phyloP scores from a whole-genome alignment of 2,329 filamentous ascomycete genomes.

The Fusarium sp. region DNA sequence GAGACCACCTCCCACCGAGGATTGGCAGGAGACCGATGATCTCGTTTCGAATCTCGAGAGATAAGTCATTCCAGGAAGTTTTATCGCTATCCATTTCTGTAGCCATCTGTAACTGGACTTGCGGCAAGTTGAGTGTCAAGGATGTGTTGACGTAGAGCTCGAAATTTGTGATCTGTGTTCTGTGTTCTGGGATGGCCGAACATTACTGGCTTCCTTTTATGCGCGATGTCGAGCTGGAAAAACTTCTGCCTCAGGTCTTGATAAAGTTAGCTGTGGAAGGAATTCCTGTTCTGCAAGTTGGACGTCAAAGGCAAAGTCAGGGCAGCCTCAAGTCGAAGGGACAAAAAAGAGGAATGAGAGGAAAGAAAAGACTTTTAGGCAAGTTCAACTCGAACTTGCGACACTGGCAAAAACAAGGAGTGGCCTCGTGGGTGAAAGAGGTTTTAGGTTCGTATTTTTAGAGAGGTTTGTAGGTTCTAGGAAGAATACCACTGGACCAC shows the following conservation, averaged over 20 bases:
- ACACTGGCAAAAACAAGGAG: background rate
- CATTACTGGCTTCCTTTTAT: too few species aligned
- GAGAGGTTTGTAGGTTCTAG: background rate
- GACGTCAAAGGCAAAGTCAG: background rate
- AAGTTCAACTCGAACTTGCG: background rate
- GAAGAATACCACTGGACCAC: background rate
- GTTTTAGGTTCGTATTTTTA: background rate
- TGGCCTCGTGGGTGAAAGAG: background rate
- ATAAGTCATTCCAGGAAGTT: slow-evolving; percentile 29
- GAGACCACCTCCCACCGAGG: background rate
- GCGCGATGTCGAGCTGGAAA: too few species aligned
- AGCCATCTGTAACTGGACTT: slow-evolving; percentile 35
- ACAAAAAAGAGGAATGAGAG: too few species aligned
- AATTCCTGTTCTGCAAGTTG: too few species aligned
- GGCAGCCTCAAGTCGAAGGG: background rate
- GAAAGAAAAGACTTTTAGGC: too few species aligned
- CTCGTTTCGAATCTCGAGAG: slow-evolving; percentile 33
- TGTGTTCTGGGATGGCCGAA: too few species aligned
- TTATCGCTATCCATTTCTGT: too few species aligned
- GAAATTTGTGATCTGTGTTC: background rate
- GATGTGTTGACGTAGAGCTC: background rate
- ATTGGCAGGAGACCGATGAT: slow-evolving; percentile 36
- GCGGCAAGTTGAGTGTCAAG: slow-evolving; percentile 26
- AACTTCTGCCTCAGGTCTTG: too few species aligned
- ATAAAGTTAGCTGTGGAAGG: too few species aligned